phyloP scores from a whole-genome alignment of 1,284 basidiomycete genomes.

The Apiotrichum mycotoxinovorans region DNA sequence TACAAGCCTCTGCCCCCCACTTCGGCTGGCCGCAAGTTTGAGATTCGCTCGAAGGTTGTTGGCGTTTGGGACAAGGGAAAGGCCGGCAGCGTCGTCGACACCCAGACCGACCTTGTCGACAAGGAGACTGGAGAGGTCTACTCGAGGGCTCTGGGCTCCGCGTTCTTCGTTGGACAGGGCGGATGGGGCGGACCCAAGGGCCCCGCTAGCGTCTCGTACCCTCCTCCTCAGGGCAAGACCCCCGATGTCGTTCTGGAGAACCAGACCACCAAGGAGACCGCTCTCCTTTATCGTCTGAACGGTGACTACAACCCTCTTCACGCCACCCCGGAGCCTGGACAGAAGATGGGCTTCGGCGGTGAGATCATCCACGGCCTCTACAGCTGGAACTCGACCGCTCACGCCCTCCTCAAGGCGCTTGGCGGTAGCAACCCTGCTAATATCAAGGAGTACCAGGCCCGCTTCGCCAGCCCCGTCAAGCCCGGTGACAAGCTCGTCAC shows the following conservation, averaged over 20 bases:
- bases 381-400: slow-evolving; percentile 21
- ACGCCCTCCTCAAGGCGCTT: slow-evolving; percentile 16
- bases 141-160: slow-evolving; percentile 6
- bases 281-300: slow-evolving; percentile 22
- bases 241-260: slow-evolving; percentile 11
- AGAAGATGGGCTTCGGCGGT: slow-evolving; percentile 23
- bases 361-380: slow-evolving; percentile 25
- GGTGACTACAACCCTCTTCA: slow-evolving; percentile 26
- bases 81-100: slow-evolving; percentile 20
- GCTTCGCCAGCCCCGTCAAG: slow-evolving; percentile 19
- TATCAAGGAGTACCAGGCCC: slow-evolving; percentile 20
- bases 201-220: slow-evolving; percentile 8
- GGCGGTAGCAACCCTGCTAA: slow-evolving; percentile 17
- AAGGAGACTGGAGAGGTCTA: slow-evolving; percentile 13
- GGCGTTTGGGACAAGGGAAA: slow-evolving; percentile 26
- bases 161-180: slow-evolving; percentile 22
- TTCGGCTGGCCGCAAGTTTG: slow-evolving; percentile 18
- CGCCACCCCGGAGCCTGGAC: slow-evolving; percentile 17
- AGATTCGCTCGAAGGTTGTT: slow-evolving; percentile 14
- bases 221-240: slow-evolving; percentile 8
- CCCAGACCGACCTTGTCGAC: slow-evolving; percentile 20
- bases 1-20: slow-evolving; percentile 15
- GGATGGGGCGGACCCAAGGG: slow-evolving; percentile 24
- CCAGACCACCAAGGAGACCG: slow-evolving; percentile 16
- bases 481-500: slow-evolving; percentile 22